A percentile compares a stretch with the other conserved stretches of the same genome.
Conservation (phyloP, 495 filamentous ascomycete species). For the Platismatia glauca region DNA sequence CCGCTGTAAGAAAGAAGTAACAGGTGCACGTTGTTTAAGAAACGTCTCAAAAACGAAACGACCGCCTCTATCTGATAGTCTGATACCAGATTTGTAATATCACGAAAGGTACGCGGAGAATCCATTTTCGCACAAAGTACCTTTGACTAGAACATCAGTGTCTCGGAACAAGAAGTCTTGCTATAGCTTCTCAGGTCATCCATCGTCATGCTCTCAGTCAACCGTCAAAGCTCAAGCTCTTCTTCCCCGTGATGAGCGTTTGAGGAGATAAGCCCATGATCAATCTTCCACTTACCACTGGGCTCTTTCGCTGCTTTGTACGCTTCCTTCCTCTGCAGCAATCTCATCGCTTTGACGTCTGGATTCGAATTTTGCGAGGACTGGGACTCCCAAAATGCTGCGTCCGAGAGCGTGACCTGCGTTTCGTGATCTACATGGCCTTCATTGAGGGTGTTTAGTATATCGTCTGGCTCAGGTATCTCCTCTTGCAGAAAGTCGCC, state of each 20-base stretch:
- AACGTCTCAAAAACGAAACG: not conserved
- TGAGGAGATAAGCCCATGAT: slow-evolving; percentile 39
- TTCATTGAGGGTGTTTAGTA: slow-evolving; percentile 3
- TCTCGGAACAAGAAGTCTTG: not conserved
- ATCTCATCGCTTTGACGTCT: not conserved
- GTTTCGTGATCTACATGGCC: slow-evolving; percentile 10
- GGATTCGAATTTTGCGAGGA: not conserved
- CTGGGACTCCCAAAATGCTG: slow-evolving; percentile 24
- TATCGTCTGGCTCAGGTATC: slow-evolving; percentile 3
- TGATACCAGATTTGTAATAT: not conserved
- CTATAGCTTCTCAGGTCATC: not conserved
- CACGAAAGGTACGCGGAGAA: not conserved
- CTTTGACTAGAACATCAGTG: not conserved
- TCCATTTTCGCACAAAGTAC: too few relatives aligned
- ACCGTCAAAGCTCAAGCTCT: slow-evolving; percentile 22
- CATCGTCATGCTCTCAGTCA: not conserved
- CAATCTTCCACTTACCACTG: slow-evolving; percentile 35
- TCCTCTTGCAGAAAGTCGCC: not conserved
- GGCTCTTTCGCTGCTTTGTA: slow-evolving; percentile 36
- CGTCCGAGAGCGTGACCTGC: slow-evolving; percentile 20
- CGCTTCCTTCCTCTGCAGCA: slow-evolving; percentile 25
- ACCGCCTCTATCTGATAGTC: not conserved
- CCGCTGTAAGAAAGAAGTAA: not conserved
- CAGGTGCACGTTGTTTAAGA: not conserved
- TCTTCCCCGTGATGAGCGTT: slow-evolving; percentile 39